Base-by-base conservation (phyloP, 768 basidiomycete species). In the Rubroboletus satanas region DNA sequence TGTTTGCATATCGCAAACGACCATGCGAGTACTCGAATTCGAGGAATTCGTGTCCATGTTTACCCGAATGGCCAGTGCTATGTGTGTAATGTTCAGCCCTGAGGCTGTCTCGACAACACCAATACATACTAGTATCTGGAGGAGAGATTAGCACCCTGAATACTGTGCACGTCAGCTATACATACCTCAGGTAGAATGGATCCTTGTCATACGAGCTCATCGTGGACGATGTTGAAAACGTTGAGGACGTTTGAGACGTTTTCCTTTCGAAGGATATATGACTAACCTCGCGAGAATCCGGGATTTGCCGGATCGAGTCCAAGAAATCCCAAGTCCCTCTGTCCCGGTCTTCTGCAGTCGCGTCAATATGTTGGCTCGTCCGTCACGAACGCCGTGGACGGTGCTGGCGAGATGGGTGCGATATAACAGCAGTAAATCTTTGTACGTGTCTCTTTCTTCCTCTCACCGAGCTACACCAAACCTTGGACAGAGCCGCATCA, bases 1-100 rank as follows among this genome's bases (percentile, higher is more conserved):
- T 98, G 79, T 98, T 96, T 58, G 97, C 97, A 71, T 98, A 99
- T 62, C 97, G 84, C 52, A 98, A 81, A 61, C 96, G 87, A 37
- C 96, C 96, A 76, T 95, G 91, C 14, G 92, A 89, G 76, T 98
- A 98, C 72, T 98, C 96, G 65, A 99, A 99, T 71, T 99, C 96
- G 44, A 99, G 80, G 71, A 98, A 98, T 71, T 97, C 95, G 75
- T 97, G 94, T 21, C 93, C 95, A 65, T 96, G 94, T 71, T 94
- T 94, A 57, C 96, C 96, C 65, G 93, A 95, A 73, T 99, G 96
- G n/a, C 96, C 96, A 31, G 95, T 96, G 54, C 60, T 60, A 41
- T 17, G 56, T 93, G 5, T 8, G 29, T 18, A 17, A 28, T 14
- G 49, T 44, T 61, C 31, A 60, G 31, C 37, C 4, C 8, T 39